Evolutionary conservation across 176 grass and related monocot genomes (phyloP).

Genomic region (Oryza longistaminata): DNA sequence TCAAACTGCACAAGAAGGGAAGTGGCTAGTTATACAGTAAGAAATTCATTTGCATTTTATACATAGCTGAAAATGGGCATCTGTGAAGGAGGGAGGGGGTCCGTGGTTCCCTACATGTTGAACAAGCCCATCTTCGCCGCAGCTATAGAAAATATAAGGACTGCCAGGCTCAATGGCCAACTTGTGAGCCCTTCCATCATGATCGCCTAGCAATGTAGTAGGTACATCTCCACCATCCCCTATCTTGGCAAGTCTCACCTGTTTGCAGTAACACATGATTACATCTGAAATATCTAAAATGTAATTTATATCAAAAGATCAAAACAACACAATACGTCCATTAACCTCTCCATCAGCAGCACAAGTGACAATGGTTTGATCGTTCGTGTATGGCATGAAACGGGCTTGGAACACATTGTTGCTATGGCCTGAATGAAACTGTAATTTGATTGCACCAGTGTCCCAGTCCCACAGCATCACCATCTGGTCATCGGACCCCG

Average conservation of each 20-base stretch:
- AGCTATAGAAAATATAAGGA: conserved; percentile 87
- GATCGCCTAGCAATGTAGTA: conserved; percentile 66
- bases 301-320: neutral
- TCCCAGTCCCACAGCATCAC: conserved; percentile 89
- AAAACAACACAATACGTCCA: neutral
- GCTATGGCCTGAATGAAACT: conserved; percentile 78
- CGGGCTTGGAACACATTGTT: conserved; percentile 77
- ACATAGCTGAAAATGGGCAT: conserved; percentile 16
- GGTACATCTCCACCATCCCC: conserved; percentile 56
- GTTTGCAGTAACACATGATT: conserved; percentile 7
- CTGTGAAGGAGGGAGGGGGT: neutral
- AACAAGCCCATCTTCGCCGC: conserved; percentile 87
- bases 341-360: conserved; percentile 84
- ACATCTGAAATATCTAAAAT: conserved; percentile 4
- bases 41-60: conserved; percentile 10
- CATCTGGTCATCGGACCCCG: conserved; percentile 77
- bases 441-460: conserved; percentile 51
- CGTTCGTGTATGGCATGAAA: conserved; percentile 79
- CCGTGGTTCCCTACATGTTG: conserved; percentile 60
- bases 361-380: conserved; percentile 75
- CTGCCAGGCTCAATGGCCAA: conserved; percentile 79
- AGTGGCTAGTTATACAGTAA: conserved; percentile 21
- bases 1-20: conserved; percentile 62
- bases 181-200: conserved; percentile 76
- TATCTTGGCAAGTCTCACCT: conserved; percentile 75